Evolutionary conservation across 2,329 filamentous ascomycete species (phyloP).

Genomic region (Colletotrichum salicis): DNA sequence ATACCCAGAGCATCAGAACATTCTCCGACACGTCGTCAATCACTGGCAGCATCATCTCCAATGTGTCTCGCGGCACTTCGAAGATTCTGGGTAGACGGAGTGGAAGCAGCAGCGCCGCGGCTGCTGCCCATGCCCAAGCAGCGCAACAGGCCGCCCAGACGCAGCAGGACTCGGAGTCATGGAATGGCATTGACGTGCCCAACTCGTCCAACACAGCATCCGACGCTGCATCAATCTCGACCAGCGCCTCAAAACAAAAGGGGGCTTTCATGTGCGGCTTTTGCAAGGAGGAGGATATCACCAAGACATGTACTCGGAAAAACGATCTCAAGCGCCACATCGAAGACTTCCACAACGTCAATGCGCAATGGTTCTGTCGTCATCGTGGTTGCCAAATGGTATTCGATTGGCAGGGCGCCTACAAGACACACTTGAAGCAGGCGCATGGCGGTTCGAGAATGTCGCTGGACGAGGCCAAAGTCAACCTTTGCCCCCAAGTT

Average conservation of each 20-base stretch:
- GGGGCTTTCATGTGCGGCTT: conserved; percentile 52
- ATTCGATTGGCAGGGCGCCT: conserved; percentile 60
- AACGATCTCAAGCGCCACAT: conserved; percentile 62
- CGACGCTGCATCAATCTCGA: conserved; percentile 39
- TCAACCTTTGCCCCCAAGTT: conserved; percentile 56
- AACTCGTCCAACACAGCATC: conserved; percentile 27
- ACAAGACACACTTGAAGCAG: conserved; percentile 58
- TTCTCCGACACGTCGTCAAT: conserved; percentile 53
- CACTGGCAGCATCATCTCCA: conserved; percentile 53
- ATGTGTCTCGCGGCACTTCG: conserved; percentile 50
- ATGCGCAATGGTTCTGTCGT: conserved; percentile 58
- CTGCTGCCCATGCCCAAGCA: conserved; percentile 30
- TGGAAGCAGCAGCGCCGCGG: conserved; percentile 31
- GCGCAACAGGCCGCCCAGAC: conserved; percentile 25
- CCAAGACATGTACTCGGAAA: conserved; percentile 57
- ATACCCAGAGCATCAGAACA: conserved; percentile 48
- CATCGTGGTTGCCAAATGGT: conserved; percentile 55
- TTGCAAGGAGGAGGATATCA: conserved; percentile 54
- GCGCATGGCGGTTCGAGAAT: conserved; percentile 55
- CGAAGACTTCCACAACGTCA: conserved; percentile 58
- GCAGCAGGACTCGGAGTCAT: conserved; percentile 26
- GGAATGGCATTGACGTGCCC: conserved; percentile 19
- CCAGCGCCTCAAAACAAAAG: conserved; percentile 48
- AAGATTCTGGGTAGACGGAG: conserved; percentile 46
- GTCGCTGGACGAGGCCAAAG: conserved; percentile 54